phyloP scores from a whole-genome alignment of 306 rosid species.

The Fragaria nilgerrensis region DNA sequence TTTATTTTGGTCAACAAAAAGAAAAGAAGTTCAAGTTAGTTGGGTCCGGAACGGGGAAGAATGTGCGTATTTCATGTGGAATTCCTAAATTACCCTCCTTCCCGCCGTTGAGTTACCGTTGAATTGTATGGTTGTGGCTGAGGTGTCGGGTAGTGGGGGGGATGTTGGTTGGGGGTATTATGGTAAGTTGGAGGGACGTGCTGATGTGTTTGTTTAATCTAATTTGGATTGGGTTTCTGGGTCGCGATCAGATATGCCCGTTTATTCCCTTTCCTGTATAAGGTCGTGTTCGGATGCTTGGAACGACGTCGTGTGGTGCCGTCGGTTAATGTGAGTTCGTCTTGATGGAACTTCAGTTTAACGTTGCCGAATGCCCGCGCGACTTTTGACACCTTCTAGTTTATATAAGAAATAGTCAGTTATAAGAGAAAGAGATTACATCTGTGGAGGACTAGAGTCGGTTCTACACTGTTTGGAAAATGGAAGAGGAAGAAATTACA shows the following conservation, averaged over 20 bases:
- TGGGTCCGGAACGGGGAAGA: not conserved
- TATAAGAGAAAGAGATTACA: too few species aligned
- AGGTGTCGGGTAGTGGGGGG: not conserved
- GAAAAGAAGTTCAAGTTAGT: too few species aligned
- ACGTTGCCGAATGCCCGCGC: too few species aligned
- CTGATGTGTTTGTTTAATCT: not conserved
- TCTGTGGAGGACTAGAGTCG: too few species aligned
- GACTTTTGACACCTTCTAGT: too few species aligned
- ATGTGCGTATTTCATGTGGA: not conserved
- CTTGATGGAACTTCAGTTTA: too few species aligned
- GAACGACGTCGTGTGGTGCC: too few species aligned
- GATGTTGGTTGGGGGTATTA: not conserved
- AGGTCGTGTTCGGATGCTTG: not conserved
- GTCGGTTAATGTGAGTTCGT: too few species aligned
- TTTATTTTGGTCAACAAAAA: not conserved
- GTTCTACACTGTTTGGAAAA: too few species aligned
- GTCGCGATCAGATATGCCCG: not conserved
- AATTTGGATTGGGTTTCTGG: not conserved
- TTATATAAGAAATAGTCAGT: too few species aligned
- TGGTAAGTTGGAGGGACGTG: not conserved
- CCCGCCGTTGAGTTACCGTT: not conserved
- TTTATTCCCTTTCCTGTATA: not conserved
- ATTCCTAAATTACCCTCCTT: conserved; percentile 14
- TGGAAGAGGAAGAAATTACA: too few species aligned
- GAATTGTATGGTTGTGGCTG: not conserved